These are phyloP conservation scores for Capsicum baccatum DNA, from an alignment of 257 asterid genomes.

Conservation along the genomic window DNA sequence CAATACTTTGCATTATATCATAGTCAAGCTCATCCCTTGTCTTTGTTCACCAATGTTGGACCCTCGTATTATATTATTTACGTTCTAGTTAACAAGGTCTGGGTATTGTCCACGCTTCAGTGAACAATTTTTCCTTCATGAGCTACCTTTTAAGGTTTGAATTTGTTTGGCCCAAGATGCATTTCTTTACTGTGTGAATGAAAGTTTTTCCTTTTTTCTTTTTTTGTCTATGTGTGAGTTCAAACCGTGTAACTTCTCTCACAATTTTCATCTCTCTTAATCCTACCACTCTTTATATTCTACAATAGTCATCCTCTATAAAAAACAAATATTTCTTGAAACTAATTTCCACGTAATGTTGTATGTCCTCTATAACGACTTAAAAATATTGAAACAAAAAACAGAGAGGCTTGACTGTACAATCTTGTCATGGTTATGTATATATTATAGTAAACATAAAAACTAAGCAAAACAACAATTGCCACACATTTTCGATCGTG, in stretches of 20 bases:
- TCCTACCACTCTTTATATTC: background rate
- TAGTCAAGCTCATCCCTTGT: too few relatives aligned
- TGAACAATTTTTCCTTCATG: too few relatives aligned
- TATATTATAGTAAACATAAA: background rate
- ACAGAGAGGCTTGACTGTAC: background rate
- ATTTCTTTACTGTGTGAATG: background rate
- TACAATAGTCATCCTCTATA: background rate
- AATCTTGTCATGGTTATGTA: background rate
- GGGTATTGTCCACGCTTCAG: too few relatives aligned
- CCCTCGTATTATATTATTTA: too few relatives aligned
- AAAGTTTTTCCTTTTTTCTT: too few relatives aligned
- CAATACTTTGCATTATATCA: too few relatives aligned
- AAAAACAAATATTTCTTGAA: background rate
- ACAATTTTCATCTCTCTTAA: background rate
- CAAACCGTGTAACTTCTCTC: constrained; percentile 17
- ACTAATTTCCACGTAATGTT: background rate
- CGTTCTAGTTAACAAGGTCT: too few relatives aligned
- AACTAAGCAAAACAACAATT: background rate
- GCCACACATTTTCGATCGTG: background rate
- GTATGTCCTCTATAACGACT: background rate
- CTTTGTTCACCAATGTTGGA: too few relatives aligned
- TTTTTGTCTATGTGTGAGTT: background rate
- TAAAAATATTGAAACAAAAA: background rate
- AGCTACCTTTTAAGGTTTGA: too few relatives aligned
- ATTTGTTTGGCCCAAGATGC: too few relatives aligned